Evolutionary conservation across 2,329 filamentous ascomycete genomes (phyloP), one percentile per base, ranked within the genome.

Genomic region (Diaporthe destruens): DNA sequence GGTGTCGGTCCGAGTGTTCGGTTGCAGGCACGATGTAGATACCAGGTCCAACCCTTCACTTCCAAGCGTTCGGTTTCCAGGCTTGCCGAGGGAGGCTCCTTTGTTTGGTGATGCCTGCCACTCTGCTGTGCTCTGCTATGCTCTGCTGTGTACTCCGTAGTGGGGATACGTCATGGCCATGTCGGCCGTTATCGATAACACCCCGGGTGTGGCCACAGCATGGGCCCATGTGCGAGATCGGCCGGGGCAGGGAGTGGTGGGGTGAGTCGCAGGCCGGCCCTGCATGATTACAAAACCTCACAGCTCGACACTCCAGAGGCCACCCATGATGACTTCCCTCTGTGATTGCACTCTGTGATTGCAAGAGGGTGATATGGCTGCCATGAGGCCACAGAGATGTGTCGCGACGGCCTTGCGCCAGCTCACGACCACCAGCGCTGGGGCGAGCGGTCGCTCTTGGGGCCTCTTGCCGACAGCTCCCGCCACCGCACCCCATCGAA

Each of bases 381-480:
- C 44, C 63, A 77, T 77, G 76, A 77, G 70, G 65, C 71, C 70
- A 20, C 76, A 75, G 47, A 72, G 69, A 68, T 49, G 74, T 8
- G 54, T 74, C 55, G 69, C 73, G 42, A 72, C 66, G 69, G 74
- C 76, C 59, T 44, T 77, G 39, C 74, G 76, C 70, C 74, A 74
- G 51, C 71, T 71, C 23, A 65, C 54, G 18, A 56, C 71, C 0
- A 39, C 71, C 9, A 54, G 59, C 44, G 20, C 18, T 16, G n/a
- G 18, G 4, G n/a, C 29, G 7, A 25, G 7, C 9, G 47, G n/a
- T 47, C 69, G n/a, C 61, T 54, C 55, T 29, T 59, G 25, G 67
- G 36, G 39, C 51, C 20, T 57, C 2, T 54, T 44, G 39, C 49
- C 16, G 20, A 59, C 51, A 34, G 59, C 47, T n/a, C 36, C 20